Evolutionary conservation across 495 filamentous ascomycete species (phyloP).

Genomic region (Penicillium roqueforti): DNA sequence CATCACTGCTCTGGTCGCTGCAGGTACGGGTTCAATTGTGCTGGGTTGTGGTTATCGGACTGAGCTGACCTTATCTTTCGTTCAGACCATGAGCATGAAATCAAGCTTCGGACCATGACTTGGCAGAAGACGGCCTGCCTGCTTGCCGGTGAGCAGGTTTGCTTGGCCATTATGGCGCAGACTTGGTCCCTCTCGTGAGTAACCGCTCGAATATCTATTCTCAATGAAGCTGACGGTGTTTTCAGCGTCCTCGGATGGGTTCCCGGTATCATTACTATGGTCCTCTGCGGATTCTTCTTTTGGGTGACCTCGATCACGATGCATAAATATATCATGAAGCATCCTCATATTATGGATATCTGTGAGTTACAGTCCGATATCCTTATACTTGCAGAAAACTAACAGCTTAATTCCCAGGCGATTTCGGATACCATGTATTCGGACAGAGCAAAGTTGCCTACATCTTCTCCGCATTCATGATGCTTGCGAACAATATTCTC

Average conservation of each 20-base stretch:
- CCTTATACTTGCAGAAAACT: neutral
- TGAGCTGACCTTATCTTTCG: neutral
- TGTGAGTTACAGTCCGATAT: slow-evolving; percentile 24
- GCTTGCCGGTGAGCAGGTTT: slow-evolving; percentile 45
- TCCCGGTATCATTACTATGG: slow-evolving; percentile 41
- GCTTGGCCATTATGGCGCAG: slow-evolving; percentile 48
- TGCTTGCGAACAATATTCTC: slow-evolving; percentile 39
- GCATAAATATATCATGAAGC: slow-evolving; percentile 46
- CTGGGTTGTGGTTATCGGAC: neutral
- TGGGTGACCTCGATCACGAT: slow-evolving; percentile 46
- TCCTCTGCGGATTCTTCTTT: slow-evolving; percentile 34
- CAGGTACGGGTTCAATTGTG: slow-evolving; percentile 16
- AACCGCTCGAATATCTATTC: neutral
- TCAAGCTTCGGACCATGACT: slow-evolving; percentile 46
- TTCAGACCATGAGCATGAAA: slow-evolving; percentile 43
- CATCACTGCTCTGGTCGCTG: slow-evolving; percentile 25
- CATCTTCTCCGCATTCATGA: slow-evolving; percentile 35
- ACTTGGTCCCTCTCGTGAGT: slow-evolving; percentile 45
- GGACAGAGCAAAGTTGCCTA: slow-evolving; percentile 36
- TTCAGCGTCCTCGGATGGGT: slow-evolving; percentile 45
- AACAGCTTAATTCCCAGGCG: slow-evolving; percentile 9
- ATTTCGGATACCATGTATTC: slow-evolving; percentile 43
- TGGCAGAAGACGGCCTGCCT: slow-evolving; percentile 46
- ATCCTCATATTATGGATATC: slow-evolving; percentile 45
- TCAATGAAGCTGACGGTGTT: neutral